Evolutionary conservation across 2,329 filamentous ascomycete genomes (phyloP).

Genomic region (Trichoderma guizhouense): DNA sequence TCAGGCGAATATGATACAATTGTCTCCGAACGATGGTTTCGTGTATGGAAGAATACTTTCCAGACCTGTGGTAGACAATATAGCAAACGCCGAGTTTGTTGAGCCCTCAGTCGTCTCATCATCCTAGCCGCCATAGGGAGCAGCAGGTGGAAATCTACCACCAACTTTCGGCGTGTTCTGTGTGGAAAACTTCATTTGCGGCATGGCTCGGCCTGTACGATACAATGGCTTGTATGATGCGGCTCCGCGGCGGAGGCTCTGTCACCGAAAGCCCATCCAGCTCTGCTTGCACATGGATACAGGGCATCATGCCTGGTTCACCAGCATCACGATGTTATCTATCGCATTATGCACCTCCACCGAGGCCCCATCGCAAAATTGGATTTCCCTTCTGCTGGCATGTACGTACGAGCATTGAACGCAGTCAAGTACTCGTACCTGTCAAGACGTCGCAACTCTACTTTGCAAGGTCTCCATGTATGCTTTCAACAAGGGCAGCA

Average conservation of each 20-base stretch:
- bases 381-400: background rate
- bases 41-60: background rate
- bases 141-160: background rate
- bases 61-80: background rate
- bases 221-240: background rate
- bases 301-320: background rate
- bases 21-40: background rate
- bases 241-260: background rate
- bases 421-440: background rate
- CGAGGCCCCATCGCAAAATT: background rate
- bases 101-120: background rate
- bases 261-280: background rate
- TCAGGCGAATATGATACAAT: background rate
- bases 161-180: background rate
- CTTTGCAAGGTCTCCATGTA: slow-evolving; percentile 5
- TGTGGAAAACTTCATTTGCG: background rate
- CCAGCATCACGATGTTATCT: slow-evolving; percentile 1
- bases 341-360: background rate
- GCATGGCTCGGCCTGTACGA: background rate
- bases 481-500: slow-evolving; percentile 6
- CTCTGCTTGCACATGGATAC: background rate
- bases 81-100: background rate
- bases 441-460: slow-evolving; percentile 4
- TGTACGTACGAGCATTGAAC: background rate
- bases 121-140: background rate